A percentile compares a stretch with the other conserved stretches of the same genome.
Conservation (phyloP, 2,329 filamentous ascomycete species). For the Sporothrix pseudoabietina region DNA sequence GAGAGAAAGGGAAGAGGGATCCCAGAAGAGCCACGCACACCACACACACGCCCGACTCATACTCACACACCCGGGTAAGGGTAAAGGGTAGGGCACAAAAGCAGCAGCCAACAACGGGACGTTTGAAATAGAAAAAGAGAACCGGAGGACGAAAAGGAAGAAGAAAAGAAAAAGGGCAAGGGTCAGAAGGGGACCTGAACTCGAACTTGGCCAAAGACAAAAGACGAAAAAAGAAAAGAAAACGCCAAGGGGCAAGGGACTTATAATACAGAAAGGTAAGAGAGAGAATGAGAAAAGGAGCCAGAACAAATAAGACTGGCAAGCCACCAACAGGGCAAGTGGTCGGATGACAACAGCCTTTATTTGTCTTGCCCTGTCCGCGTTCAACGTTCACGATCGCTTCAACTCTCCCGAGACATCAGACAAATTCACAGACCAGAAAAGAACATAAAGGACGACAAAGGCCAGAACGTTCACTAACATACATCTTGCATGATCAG, state of each 20-base stretch:
- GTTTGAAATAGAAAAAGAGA: neutral
- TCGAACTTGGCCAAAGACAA: neutral
- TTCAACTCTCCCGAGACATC: conserved; percentile 24
- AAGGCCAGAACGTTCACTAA: neutral
- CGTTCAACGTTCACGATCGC: conserved; percentile 3
- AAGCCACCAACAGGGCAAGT: conserved; percentile 20
- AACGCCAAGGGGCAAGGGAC: neutral
- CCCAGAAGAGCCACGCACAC: too few species aligned
- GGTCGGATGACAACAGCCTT: conserved; percentile 26
- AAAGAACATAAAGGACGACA: neutral
- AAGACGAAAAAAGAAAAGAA: neutral
- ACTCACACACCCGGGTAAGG: neutral
- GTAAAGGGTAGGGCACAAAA: neutral
- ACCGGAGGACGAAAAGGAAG: too few species aligned
- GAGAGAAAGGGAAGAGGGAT: neutral
- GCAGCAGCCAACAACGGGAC: neutral
- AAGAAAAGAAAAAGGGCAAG: neutral
- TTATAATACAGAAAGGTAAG: neutral
- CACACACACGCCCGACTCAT: neutral
- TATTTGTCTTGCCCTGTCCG: neutral
- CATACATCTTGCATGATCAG: neutral
- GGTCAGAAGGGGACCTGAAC: neutral
- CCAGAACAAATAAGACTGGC: neutral
- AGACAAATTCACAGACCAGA: neutral
- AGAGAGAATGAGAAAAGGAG: neutral